A percentile compares a stretch with the other conserved stretches of the same genome.
Evolutionary conservation across 805 yeast genomes (phyloP).

Genomic region (Wickerhamomyces rabaulensis): DNA sequence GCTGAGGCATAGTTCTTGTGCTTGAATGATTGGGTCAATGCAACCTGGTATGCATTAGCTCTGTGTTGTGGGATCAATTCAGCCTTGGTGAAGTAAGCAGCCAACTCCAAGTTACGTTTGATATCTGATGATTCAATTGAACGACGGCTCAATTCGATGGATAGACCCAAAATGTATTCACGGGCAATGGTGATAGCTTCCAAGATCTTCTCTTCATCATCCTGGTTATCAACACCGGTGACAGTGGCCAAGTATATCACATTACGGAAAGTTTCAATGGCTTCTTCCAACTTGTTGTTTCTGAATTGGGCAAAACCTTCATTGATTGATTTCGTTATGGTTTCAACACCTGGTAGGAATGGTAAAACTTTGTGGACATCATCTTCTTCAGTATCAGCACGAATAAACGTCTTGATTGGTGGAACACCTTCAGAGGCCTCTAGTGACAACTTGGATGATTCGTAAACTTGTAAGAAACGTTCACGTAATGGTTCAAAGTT

Average conservation of each 20-base stretch:
- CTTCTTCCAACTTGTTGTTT: slow-evolving; percentile 75
- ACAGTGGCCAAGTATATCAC: slow-evolving; percentile 74
- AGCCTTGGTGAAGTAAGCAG: slow-evolving; percentile 90
- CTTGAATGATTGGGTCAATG: slow-evolving; percentile 89
- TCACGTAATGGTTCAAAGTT: slow-evolving; percentile 83
- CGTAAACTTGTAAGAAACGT: slow-evolving; percentile 80
- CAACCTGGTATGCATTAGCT: slow-evolving; percentile 86
- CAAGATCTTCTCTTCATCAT: slow-evolving; percentile 70
- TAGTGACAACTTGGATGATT: slow-evolving; percentile 69
- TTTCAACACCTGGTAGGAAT: slow-evolving; percentile 66
- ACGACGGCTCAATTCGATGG: slow-evolving; percentile 89
- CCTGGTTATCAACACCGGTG: slow-evolving; percentile 63
- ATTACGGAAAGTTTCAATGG: slow-evolving; percentile 73
- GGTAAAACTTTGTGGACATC: slow-evolving; percentile 51
- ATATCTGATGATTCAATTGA: slow-evolving; percentile 62
- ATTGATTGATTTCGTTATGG: slow-evolving; percentile 51
- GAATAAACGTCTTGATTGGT: slow-evolving; percentile 60
- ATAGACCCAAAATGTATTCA: slow-evolving; percentile 87
- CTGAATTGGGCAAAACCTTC: slow-evolving; percentile 82
- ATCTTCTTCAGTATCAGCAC: slow-evolving; percentile 57
- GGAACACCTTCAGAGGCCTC: slow-evolving; percentile 69
- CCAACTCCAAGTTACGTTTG: slow-evolving; percentile 87
- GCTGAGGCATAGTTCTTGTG: slow-evolving; percentile 86
- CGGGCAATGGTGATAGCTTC: slow-evolving; percentile 71
- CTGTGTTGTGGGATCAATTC: slow-evolving; percentile 79